A percentile compares a stretch with the other conserved stretches of the same genome.
phyloP scores from a whole-genome alignment of 371 early-diverging fungal species.

The Mucor indicus region DNA sequence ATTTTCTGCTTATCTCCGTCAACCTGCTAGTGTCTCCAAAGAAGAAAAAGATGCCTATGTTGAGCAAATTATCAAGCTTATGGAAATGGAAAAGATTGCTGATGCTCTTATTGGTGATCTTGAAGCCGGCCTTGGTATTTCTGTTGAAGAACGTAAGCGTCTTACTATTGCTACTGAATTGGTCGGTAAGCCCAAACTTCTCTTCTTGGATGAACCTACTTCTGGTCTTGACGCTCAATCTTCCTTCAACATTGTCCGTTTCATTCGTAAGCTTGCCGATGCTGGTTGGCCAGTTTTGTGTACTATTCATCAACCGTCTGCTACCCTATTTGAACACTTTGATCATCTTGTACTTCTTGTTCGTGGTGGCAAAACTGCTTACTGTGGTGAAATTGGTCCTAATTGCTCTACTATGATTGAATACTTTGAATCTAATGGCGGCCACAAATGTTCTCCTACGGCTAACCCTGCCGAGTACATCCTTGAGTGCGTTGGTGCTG shows the following conservation, averaged over 20 bases:
- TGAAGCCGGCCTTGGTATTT: conserved; percentile 59
- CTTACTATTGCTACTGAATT: conserved; percentile 71
- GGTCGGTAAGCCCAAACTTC: conserved; percentile 71
- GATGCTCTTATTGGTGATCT: conserved; percentile 62
- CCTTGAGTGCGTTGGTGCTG: conserved; percentile 66
- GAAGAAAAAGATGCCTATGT: conserved; percentile 67
- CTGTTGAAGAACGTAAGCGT: conserved; percentile 66
- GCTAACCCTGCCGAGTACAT: conserved; percentile 76
- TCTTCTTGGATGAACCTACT: conserved; percentile 88
- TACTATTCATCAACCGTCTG: conserved; percentile 88
- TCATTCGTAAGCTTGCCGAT: conserved; percentile 71
- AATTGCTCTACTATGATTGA: conserved; percentile 51
- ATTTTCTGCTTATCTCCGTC: conserved; percentile 71
- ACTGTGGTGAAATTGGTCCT: conserved; percentile 73
- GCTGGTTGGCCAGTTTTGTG: conserved; percentile 70
- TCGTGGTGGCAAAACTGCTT: conserved; percentile 76
- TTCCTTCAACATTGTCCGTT: conserved; percentile 71
- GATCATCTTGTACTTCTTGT: conserved; percentile 78
- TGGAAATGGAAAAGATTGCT: conserved; percentile 64
- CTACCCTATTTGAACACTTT: conserved; percentile 78
- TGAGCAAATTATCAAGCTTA: conserved; percentile 63
- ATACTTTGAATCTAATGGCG: conserved; percentile 67
- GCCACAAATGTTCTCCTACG: conserved; percentile 51
- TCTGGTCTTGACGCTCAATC: conserved; percentile 74
- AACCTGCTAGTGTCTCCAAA: conserved; percentile 56